Evolutionary conservation across 2,329 filamentous ascomycete genomes (phyloP).

Genomic region (Pseudopyrenochaeta lycopersici): DNA sequence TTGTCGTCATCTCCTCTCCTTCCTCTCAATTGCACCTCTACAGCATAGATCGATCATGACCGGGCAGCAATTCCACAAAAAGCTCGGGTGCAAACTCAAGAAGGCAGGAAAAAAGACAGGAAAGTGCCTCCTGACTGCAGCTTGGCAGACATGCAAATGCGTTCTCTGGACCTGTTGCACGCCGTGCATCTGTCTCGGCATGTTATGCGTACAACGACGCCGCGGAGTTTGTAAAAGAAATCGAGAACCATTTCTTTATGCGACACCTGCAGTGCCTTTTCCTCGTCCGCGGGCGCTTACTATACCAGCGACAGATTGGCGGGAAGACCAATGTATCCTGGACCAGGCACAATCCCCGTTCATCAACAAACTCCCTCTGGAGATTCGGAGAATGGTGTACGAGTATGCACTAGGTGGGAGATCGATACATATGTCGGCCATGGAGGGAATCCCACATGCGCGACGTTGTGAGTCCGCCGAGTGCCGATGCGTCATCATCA

Average conservation of each 20-base stretch:
- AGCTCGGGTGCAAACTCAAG: conserved; percentile 14
- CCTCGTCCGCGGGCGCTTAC: conserved; percentile 26
- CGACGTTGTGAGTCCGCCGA: conserved; percentile 7
- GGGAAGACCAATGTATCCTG: conserved; percentile 16
- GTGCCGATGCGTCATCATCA: neutral
- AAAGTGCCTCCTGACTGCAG: conserved; percentile 10
- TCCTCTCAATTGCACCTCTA: neutral
- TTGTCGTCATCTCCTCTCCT: neutral
- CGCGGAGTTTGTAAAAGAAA: neutral
- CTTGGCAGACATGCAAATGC: conserved; percentile 22
- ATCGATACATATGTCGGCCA: conserved; percentile 17
- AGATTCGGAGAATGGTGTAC: conserved; percentile 32
- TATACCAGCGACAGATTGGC: conserved; percentile 12
- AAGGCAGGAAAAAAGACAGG: conserved; percentile 14
- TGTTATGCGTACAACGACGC: conserved; percentile 12
- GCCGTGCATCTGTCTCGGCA: conserved; percentile 24
- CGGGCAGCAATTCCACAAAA: conserved; percentile 8
- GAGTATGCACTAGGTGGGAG: conserved; percentile 17
- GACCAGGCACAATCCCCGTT: conserved; percentile 27
- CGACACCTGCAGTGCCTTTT: conserved; percentile 17
- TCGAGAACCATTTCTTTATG: neutral
- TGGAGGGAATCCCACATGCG: conserved; percentile 13
- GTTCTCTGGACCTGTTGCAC: conserved; percentile 22
- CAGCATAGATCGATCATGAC: conserved; percentile 1
- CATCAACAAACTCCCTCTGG: conserved; percentile 27